phyloP scores from a whole-genome alignment of 1,139 yeast species.

The Pichia sp. region DNA sequence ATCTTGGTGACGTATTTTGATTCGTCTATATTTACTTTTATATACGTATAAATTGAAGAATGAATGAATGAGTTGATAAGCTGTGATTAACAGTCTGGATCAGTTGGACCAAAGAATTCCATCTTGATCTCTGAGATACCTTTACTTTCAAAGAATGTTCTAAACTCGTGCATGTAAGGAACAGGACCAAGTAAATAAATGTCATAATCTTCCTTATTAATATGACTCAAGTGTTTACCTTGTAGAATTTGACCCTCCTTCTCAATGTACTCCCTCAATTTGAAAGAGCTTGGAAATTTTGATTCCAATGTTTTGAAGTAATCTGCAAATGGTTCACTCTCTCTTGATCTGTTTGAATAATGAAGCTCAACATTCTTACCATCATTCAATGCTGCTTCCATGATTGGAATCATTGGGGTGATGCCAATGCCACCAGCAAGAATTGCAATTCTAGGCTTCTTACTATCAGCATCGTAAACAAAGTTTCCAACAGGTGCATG shows the following conservation, averaged over 20 bases:
- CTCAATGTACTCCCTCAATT: constrained; percentile 5
- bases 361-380: constrained; percentile 25
- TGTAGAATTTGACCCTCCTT: constrained; percentile 4
- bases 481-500: constrained; percentile 60
- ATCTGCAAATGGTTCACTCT: constrained; percentile 28
- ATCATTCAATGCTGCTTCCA: constrained; percentile 30
- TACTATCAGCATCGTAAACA: constrained; percentile 29
- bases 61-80: too few species aligned
- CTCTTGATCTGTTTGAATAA: constrained; percentile 28
- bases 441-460: constrained; percentile 32
- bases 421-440: constrained; percentile 64
- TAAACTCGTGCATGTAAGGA: constrained; percentile 30
- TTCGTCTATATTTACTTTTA: too few species aligned
- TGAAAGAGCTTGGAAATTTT: constrained; percentile 14
- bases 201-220: constrained; percentile 19
- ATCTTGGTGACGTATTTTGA: too few species aligned
- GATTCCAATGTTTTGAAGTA: constrained; percentile 22
- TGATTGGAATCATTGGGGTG: constrained; percentile 53
- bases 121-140: constrained; percentile 16
- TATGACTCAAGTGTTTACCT: constrained; percentile 3
- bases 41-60: too few species aligned
- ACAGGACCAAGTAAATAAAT: constrained; percentile 35
- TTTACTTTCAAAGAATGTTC: constrained; percentile 16
- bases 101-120: constrained; percentile 26
- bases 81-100: constrained; percentile 6